Base-by-base conservation (phyloP, 768 basidiomycete species). In the Termitomyces sp. region DNA sequence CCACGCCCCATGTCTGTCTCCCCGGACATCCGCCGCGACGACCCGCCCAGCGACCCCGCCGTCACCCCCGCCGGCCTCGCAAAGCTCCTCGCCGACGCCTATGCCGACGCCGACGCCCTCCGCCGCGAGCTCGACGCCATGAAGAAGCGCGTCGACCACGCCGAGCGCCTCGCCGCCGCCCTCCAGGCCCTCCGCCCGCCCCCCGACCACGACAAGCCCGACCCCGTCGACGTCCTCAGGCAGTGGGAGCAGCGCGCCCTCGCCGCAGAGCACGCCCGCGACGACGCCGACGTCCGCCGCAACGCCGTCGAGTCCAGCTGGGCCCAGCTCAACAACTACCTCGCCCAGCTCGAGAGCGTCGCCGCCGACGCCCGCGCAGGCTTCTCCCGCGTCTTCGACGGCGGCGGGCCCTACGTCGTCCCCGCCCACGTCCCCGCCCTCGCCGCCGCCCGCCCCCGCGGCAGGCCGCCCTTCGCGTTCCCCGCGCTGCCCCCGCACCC, bases 201-300 rank as follows among this genome's bases (percentile, higher is more conserved):
- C n/a, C n/a, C n/a, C n/a, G n/a, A n/a, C n/a, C 61, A 48, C 28
- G 24, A 29, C 28, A 48, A 48, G 29, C 13, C 47, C 2, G 16
- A 28, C 26, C 13, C 28, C 9, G 5, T 48, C 44, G 28, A 68
- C 59, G 73, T 74, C 52, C 62, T 74, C 63, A 69, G 81, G 60
- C 75, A 81, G 0, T 77, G 73, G 58, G 83, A 86, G 59, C 72
- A 76, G 29, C 81, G 83, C 53, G 72, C 77, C 1, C 70, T 74
- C 36, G 72, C 73, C 53, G 81, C 82, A 3, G 83, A 86, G 66
- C 65, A 68, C 29, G 78, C 76, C 4, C 74, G 81, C 51, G 84
- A 86, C 64, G 84, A 86, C 12, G 77, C 80, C 0, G 79, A 83
- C 33, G 75, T 79, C 0, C 74, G 81, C 13, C 64, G 76, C 57